Percentiles rank a stretch among this genome's conserved stretches.
phyloP scores from a whole-genome alignment of 805 yeast genomes.

The Candida jianshihensis region DNA sequence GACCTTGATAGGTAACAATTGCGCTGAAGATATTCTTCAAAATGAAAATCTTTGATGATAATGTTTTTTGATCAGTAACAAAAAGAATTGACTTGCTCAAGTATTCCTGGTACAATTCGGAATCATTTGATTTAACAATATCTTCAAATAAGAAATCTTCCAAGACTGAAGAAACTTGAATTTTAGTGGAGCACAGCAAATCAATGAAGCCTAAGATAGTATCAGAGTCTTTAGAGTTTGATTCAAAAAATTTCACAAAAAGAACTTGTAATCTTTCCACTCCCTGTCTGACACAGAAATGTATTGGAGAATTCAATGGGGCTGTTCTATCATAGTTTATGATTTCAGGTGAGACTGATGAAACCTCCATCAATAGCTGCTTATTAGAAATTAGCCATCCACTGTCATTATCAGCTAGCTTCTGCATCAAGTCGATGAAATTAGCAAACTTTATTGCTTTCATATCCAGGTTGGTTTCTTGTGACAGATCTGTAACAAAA shows the following conservation, averaged over 20 bases:
- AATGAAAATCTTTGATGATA: constrained; percentile 55
- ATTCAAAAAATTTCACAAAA: constrained; percentile 32
- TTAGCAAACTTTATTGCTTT: constrained; percentile 67
- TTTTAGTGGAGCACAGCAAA: constrained; percentile 36
- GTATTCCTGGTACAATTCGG: constrained; percentile 39
- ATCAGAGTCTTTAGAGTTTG: constrained; percentile 29
- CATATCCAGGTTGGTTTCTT: constrained; percentile 44
- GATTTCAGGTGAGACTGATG: constrained; percentile 37
- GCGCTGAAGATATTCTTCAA: constrained; percentile 59
- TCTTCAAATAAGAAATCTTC: constrained; percentile 51
- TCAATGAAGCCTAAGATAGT: constrained; percentile 35
- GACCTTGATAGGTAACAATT: constrained; percentile 55
- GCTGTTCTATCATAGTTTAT: constrained; percentile 33
- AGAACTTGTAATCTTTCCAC: constrained; percentile 51
- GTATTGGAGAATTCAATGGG: constrained; percentile 49
- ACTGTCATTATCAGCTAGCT: constrained; percentile 41
- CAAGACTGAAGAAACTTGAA: constrained; percentile 39
- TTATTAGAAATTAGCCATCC: constrained; percentile 56
- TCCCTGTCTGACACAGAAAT: constrained; percentile 68
- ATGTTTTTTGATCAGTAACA: constrained; percentile 37
- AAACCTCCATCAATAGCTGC: constrained; percentile 36
- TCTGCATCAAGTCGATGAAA: constrained; percentile 54
- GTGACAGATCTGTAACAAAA: constrained; percentile 40
- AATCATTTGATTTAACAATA: constrained; percentile 46
- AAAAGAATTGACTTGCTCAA: constrained; percentile 46